Conservation (phyloP, 495 filamentous ascomycete genomes). For the Entonaema liquescens region DNA sequence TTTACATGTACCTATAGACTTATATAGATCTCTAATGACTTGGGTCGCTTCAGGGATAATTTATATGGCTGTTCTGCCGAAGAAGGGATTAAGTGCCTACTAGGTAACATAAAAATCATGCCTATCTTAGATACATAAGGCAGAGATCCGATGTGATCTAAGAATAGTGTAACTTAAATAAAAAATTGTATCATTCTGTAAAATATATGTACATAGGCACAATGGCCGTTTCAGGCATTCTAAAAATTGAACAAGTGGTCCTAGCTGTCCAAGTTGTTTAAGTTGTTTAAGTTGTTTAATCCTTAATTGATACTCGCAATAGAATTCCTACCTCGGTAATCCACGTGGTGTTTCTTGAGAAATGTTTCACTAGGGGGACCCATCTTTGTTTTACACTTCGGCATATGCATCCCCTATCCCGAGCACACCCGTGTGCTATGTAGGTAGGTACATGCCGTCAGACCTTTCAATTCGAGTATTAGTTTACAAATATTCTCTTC, state of each 20-base stretch:
- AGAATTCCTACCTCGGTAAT: constrained; percentile 19
- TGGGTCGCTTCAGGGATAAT: no score
- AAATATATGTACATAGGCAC: background rate
- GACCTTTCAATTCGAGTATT: background rate
- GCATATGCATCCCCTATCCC: background rate
- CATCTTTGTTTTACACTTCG: constrained; percentile 2
- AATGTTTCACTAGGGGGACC: constrained; percentile 13
- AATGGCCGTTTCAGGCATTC: background rate
- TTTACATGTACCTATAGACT: no score
- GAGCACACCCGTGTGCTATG: background rate
- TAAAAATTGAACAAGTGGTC: background rate
- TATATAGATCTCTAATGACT: no score
- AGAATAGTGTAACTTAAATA: no score
- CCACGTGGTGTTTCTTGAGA: constrained; percentile 21
- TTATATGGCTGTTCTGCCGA: no score
- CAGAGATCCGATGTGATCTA: no score
- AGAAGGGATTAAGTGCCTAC: no score
- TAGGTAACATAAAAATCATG: no score
- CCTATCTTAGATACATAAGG: no score
- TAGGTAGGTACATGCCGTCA: background rate
- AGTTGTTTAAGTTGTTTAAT: background rate
- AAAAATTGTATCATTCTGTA: background rate
- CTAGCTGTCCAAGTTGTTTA: no score
- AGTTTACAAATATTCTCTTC: background rate
- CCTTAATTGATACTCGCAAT: background rate